Evolutionary conservation across 352 stramenopile species (phyloP), one percentile per base, ranked within the genome.

Genomic region (Aphanomyces stellatus): DNA sequence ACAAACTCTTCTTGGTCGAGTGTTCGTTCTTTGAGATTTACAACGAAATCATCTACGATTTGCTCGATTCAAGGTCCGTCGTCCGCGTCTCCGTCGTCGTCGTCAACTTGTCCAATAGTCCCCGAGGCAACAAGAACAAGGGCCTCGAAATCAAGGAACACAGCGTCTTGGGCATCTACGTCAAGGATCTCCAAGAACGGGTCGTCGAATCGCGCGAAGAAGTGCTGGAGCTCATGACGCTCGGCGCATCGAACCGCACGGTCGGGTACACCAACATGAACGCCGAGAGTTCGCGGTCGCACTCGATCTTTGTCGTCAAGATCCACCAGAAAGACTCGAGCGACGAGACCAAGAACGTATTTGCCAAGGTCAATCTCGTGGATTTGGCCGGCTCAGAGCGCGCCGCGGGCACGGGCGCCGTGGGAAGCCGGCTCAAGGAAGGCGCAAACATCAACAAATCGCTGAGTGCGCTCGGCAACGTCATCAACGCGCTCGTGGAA

Each of bases 21-120:
- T 95, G 84, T 35, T 97, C 90, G 15, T 98, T 96, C 76, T 93
- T 98, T 65, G 93, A 98, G 70, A 98, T 98, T 51, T 98, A 98
- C 78, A 98, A 98, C 65, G 93, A 98, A 74, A 93, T 93, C 49
- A 97, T 98, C 61, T 97, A 95, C 68, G 94, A 98, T 71, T 74
- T 98, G 48, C 79, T 98, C 8, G 81, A 96, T 62, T 85, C 88
- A 10, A 95, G 74, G 51, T 78, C 76, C 31, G 70, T 76, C 51
- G 33, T 33, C 30, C 1, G 8, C 48, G 11, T 25, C 27, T 30
- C 27, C 19, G 48, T 15, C 48, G 42, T 51, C 22, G 27, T 17
- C n/a, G 33, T 15, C 7, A 56, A 35, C 48, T 25, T 53, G 15
- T 27, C 13, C 34, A 55, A 27, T 57, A 22, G 17, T 56, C 34